Evolutionary conservation across 352 stramenopile genomes (phyloP), one percentile per base, ranked within the genome.

Genomic region (Globisporangium cylindrosporum): DNA sequence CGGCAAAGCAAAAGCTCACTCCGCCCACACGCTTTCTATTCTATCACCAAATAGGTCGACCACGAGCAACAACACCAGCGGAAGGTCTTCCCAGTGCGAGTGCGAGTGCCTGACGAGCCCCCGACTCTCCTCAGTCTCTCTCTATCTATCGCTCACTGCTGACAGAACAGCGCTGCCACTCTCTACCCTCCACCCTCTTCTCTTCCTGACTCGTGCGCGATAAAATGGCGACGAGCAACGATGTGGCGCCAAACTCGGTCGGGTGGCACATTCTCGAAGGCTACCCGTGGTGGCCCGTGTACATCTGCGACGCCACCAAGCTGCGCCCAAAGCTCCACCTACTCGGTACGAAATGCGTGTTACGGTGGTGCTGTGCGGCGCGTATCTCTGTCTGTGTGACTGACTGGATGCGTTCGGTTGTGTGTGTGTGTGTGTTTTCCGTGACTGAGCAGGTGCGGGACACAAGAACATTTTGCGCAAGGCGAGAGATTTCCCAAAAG

Each of bases 241-340:
- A 53, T 41, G 54, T 46, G 27, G 49, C 77, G 69, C 74, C 78
- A 56, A 91, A 94, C 72, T 90, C 83, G 6, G 81, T 95, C 48
- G 88, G 82, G 54, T 95, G 88, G 88, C 87, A 90, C 75, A 93
- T 95, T 65, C 78, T 95, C 14, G 86, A 94, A 69, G 88, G 88
- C 22, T 93, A 80, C 73, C 88, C 88, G 8, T 95, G 88, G 88
- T 95, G 88, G 88, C 88, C 88, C 59, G 86, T 94, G 66, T 94
- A 91, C 75, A 78, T 95, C 62, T 94, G 86, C 62, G 88, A 95
- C 75, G 76, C 86, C 55, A 78, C 71, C 43, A 93, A 92, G 75
- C 78, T 95, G 59, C 88, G 88, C 0, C 69, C 78, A 0, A 88
- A 82, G 2, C 76, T 94, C 55, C 73, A 93, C 51, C 32, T 80